Evolutionary conservation across 2,329 filamentous ascomycete genomes (phyloP).

Genomic region (Calonectria multiphialidica): DNA sequence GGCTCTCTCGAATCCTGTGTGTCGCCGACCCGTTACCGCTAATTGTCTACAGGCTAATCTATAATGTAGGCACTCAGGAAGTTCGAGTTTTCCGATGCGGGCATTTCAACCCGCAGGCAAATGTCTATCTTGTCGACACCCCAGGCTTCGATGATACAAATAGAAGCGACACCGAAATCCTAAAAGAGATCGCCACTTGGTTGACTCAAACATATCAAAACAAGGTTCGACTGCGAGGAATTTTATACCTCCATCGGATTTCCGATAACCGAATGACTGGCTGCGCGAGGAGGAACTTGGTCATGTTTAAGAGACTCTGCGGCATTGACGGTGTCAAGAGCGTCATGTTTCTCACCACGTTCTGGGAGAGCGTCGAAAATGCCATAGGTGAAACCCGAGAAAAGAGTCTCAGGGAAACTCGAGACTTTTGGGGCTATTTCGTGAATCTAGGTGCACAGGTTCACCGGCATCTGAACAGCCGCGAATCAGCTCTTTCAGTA

Average conservation of each 20-base stretch:
- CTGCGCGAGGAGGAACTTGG: not conserved
- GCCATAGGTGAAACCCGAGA: not conserved
- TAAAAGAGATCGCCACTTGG: conserved; percentile 8
- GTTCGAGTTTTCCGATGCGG: not conserved
- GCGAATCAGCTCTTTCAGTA: not conserved
- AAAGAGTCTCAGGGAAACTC: not conserved
- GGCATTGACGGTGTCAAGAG: not conserved
- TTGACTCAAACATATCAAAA: conserved; percentile 16
- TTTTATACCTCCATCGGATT: conserved; percentile 22
- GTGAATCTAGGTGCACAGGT: not conserved
- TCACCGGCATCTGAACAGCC: not conserved
- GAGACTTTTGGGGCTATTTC: not conserved
- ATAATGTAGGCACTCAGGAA: not conserved
- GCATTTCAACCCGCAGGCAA: not conserved
- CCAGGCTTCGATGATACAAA: conserved; percentile 26
- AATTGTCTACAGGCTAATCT: not conserved
- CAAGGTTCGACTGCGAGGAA: conserved; percentile 9
- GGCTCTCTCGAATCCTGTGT: conserved; percentile 1
- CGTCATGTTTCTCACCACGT: not conserved
- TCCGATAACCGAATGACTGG: conserved; percentile 8
- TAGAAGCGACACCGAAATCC: conserved; percentile 15
- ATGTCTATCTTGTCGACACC: conserved; percentile 22
- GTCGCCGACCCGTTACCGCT: not conserved
- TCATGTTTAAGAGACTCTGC: conserved; percentile 10
- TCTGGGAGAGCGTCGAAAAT: not conserved